Percentiles rank a stretch among this genome's conserved stretches.
These are phyloP conservation scores for Xylaria bambusicola DNA, from an alignment of 495 filamentous ascomycete species.

Conservation along the genomic window DNA sequence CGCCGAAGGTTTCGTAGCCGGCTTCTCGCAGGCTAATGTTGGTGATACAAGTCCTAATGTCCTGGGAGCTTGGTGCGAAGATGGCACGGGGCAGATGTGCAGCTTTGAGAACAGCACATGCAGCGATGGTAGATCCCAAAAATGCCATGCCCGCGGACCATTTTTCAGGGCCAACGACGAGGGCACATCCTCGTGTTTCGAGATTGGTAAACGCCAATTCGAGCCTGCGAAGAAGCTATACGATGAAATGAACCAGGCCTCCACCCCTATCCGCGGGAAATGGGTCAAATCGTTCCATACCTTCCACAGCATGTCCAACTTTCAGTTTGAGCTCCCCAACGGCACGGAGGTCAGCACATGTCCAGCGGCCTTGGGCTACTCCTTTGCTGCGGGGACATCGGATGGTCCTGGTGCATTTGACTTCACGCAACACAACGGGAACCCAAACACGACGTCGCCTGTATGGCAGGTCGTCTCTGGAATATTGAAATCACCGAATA, in stretches of 20 bases:
- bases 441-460: conserved; percentile 73
- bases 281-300: conserved; percentile 73
- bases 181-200: conserved; percentile 77
- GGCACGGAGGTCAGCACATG: conserved; percentile 74
- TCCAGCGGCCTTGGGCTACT: conserved; percentile 89
- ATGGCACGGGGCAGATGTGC: conserved; percentile 69
- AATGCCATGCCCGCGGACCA: conserved; percentile 85
- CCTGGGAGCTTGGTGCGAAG: conserved; percentile 81
- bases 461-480: conserved; percentile 78
- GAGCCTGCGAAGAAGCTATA: conserved; percentile 66
- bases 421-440: conserved; percentile 83
- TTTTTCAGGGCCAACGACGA: conserved; percentile 70
- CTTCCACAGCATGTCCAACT: conserved; percentile 74
- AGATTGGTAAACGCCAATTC: conserved; percentile 76
- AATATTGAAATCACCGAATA: conserved; percentile 69
- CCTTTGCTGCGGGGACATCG: conserved; percentile 91
- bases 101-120: conserved; percentile 81
- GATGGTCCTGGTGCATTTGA: conserved; percentile 94
- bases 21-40: conserved; percentile 93
- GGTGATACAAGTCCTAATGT: conserved; percentile 92
- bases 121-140: conserved; percentile 64
- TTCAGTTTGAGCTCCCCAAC: conserved; percentile 73
- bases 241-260: conserved; percentile 49
- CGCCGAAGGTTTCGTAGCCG: conserved; percentile 78
- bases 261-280: conserved; percentile 57